A percentile compares a stretch with the other conserved stretches of the same genome.
phyloP scores from a whole-genome alignment of 2,329 filamentous ascomycete genomes.

The Paecilomyces fulvus region DNA sequence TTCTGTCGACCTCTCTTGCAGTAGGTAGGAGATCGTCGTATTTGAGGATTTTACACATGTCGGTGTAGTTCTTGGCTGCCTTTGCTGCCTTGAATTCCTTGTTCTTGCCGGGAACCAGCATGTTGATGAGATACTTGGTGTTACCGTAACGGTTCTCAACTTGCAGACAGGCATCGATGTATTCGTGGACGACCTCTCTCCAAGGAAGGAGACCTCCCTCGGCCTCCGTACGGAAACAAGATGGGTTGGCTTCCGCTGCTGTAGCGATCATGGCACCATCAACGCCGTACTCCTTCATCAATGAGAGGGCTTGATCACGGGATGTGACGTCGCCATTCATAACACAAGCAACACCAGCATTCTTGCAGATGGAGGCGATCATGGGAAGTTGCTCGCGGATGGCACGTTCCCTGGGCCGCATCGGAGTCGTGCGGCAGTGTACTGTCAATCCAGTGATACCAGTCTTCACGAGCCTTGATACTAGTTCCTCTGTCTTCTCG shows the following conservation, averaged over 20 bases:
- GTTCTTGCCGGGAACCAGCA: slow-evolving; percentile 76
- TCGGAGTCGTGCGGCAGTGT: slow-evolving; percentile 91
- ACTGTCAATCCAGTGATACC: slow-evolving; percentile 89
- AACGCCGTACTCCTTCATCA: slow-evolving; percentile 72
- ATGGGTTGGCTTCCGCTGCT: slow-evolving; percentile 81
- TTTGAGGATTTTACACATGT: slow-evolving; percentile 57
- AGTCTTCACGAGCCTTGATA: slow-evolving; percentile 69
- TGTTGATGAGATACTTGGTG: slow-evolving; percentile 81
- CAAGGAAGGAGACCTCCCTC: slow-evolving; percentile 66
- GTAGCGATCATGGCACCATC: slow-evolving; percentile 98
- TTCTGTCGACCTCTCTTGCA: slow-evolving; percentile 58
- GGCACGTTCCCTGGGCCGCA: slow-evolving; percentile 82
- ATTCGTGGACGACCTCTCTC: slow-evolving; percentile 68
- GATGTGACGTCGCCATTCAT: slow-evolving; percentile 89
- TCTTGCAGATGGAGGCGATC: slow-evolving; percentile 70
- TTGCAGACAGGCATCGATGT: slow-evolving; percentile 63
- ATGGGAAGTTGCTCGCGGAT: slow-evolving; percentile 79
- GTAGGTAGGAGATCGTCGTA: slow-evolving; percentile 54
- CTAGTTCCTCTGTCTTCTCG: slow-evolving; percentile 66
- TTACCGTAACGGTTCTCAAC: slow-evolving; percentile 84
- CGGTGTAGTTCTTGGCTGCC: slow-evolving; percentile 60
- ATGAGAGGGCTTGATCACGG: slow-evolving; percentile 60
- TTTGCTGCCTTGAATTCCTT: slow-evolving; percentile 55
- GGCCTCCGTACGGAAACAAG: slow-evolving; percentile 64
- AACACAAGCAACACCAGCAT: slow-evolving; percentile 80